These are phyloP conservation scores for Dictyostelium brefeldianum DNA, from an alignment of 78 protist genomes.

Conservation along the genomic window DNA sequence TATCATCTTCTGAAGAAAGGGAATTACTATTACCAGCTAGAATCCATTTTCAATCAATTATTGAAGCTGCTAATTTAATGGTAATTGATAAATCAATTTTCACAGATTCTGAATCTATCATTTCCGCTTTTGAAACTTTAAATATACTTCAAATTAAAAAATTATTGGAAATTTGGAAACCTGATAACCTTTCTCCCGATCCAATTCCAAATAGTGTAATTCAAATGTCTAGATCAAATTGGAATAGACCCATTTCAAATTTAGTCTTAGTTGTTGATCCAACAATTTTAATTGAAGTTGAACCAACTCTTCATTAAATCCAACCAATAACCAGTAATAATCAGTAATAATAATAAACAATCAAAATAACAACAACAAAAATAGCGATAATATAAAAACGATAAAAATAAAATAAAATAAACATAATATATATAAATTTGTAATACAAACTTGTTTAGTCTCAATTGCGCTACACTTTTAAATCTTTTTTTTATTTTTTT, in stretches of 20 bases:
- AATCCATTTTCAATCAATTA: constrained; percentile 16
- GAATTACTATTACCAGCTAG: constrained; percentile 27
- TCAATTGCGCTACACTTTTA: too few relatives aligned
- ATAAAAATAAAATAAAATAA: too few relatives aligned
- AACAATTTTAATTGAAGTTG: constrained; percentile 22
- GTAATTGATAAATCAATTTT: constrained; percentile 73
- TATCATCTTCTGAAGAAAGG: constrained; percentile 41
- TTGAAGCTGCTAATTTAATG: constrained; percentile 66
- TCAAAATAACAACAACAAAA: too few relatives aligned
- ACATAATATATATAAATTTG: too few relatives aligned
- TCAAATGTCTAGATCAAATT: background rate
- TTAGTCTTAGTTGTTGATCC: constrained; percentile 31
- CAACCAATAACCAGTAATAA: too few relatives aligned
- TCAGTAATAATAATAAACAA: too few relatives aligned
- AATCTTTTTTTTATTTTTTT: too few relatives aligned
- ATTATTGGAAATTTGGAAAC: constrained; percentile 67
- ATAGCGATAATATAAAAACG: too few relatives aligned
- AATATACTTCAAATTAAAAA: constrained; percentile 59
- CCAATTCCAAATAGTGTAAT: constrained; percentile 49
- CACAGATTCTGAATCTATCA: constrained; percentile 50
- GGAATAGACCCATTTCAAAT: constrained; percentile 30
- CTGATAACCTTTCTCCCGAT: constrained; percentile 74
- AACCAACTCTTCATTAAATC: constrained; percentile 6
- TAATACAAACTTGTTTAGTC: too few relatives aligned
- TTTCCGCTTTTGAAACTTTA: constrained; percentile 56